Percentiles rank a stretch among this genome's conserved stretches.
Conservation (phyloP, 192 early-diverging fungal genomes). For the Podochytrium sp. region DNA sequence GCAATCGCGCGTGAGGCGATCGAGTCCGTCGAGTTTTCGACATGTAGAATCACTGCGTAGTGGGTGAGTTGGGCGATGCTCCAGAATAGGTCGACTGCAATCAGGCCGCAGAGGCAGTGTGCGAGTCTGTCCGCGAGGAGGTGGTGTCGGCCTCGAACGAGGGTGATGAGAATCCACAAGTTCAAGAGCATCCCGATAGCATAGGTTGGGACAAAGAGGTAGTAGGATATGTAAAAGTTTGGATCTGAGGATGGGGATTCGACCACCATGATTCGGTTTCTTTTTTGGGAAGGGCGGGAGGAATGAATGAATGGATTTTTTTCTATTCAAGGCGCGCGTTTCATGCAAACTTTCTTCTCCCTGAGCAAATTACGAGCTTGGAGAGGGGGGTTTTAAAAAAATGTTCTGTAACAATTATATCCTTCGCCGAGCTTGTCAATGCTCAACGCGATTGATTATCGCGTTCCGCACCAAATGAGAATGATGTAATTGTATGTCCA, state of each 20-base stretch:
- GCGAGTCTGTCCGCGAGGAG: background rate
- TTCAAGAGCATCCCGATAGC: background rate
- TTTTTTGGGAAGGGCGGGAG: too few species aligned
- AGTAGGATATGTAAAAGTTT: background rate
- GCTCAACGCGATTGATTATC: too few species aligned
- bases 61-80: background rate
- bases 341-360: too few species aligned
- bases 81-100: background rate
- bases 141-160: background rate
- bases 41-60: background rate
- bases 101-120: background rate
- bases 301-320: too few species aligned
- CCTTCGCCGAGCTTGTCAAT: constrained; percentile 85
- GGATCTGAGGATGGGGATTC: background rate
- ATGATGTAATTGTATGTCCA: too few species aligned
- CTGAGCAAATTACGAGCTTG: too few species aligned
- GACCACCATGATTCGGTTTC: background rate
- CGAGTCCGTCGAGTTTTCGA: background rate
- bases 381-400: too few species aligned
- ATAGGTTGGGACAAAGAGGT: background rate
- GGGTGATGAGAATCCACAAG: background rate
- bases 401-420: constrained; percentile 44
- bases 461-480: too few species aligned
- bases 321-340: too few species aligned
- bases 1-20: background rate